Conservation (phyloP, 73 alveolate genomes). For the Breviolum minutum region DNA sequence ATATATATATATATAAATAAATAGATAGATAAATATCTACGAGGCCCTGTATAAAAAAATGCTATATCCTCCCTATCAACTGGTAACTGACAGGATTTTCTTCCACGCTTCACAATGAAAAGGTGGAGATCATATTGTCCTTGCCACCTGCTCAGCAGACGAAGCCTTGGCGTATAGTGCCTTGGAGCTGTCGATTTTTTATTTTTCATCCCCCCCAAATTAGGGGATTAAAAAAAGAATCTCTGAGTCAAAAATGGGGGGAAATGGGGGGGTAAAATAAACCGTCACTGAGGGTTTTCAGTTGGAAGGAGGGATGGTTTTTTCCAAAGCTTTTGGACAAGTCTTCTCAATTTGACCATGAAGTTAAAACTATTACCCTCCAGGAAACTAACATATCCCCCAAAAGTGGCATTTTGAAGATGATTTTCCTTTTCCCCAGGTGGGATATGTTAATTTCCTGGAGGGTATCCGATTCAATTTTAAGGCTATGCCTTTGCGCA, state of each 20-base stretch:
- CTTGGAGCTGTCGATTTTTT: neutral
- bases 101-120: neutral
- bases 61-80: no score
- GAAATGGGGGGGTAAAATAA: no score
- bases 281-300: neutral
- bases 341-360: no score
- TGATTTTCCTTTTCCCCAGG: no score
- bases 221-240: neutral
- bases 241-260: neutral
- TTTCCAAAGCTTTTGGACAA: no score
- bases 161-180: slow-evolving; percentile 79
- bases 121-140: slow-evolving; percentile 90
- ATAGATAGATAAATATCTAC: neutral
- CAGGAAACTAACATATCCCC: no score
- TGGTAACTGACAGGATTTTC: neutral
- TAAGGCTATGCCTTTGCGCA: slow-evolving; percentile 91
- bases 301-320: no score
- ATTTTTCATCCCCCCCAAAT: no score
- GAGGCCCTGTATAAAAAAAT: no score
- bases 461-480: neutral
- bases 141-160: slow-evolving; percentile 58
- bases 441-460: no score
- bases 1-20: neutral
- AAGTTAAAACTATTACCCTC: no score
- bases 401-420: no score